These are phyloP conservation scores for Globisporangium abappressorium DNA, from an alignment of 352 stramenopile species.

Conservation along the genomic window DNA sequence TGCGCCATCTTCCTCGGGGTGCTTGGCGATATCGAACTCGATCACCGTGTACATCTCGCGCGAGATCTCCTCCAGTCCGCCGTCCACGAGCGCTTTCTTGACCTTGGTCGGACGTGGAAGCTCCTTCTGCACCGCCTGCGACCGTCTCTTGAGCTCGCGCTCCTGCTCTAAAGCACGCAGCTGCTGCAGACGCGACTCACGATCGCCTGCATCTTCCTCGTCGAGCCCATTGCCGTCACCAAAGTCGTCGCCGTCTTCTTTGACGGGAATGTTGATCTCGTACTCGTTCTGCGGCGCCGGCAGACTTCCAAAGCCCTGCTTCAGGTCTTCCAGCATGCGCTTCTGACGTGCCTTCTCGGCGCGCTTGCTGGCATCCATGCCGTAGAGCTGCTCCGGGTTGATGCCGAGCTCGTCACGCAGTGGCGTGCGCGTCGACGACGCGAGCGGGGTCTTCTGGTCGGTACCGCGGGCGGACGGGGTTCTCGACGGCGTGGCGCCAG, in stretches of 20 bases:
- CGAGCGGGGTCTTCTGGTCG: conserved; percentile 36
- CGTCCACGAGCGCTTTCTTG: conserved; percentile 49
- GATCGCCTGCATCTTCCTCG: conserved; percentile 80
- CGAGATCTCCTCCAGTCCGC: conserved; percentile 33
- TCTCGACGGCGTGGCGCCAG: conserved; percentile 68
- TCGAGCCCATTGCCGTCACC: not conserved
- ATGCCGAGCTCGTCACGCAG: conserved; percentile 87
- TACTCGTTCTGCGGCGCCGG: conserved; percentile 83
- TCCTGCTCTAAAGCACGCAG: conserved; percentile 50
- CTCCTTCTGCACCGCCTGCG: conserved; percentile 57
- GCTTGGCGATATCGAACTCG: conserved; percentile 55
- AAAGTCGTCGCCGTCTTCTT: conserved; percentile 46
- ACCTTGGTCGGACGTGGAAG: conserved; percentile 72
- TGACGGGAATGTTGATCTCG: conserved; percentile 68
- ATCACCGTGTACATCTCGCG: conserved; percentile 70
- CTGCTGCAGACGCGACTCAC: conserved; percentile 54
- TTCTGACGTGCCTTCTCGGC: conserved; percentile 71
- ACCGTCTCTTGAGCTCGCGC: conserved; percentile 60
- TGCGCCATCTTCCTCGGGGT: conserved; percentile 32
- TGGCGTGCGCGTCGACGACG: conserved; percentile 58
- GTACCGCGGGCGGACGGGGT: conserved; percentile 25
- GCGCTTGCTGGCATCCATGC: conserved; percentile 43
- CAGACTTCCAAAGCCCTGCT: conserved; percentile 66
- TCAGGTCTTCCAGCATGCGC: conserved; percentile 49
- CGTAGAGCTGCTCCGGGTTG: conserved; percentile 64